Percentiles rank a stretch among this genome's conserved stretches.
These are phyloP conservation scores for Farysia itapuensis DNA, from an alignment of 1,284 basidiomycete genomes.

Conservation along the genomic window DNA sequence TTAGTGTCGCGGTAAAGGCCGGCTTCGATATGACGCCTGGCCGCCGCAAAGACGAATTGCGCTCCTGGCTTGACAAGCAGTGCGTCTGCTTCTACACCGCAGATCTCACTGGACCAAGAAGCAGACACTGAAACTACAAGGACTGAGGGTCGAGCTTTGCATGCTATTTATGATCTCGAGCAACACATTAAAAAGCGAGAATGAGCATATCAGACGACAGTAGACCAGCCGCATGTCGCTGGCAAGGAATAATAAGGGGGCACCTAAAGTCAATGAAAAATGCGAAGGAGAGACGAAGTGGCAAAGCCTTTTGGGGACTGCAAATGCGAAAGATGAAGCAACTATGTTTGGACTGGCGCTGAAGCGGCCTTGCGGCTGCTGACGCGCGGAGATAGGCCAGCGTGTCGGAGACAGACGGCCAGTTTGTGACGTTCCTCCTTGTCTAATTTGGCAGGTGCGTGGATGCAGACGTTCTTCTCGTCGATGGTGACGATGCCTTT, in stretches of 20 bases:
- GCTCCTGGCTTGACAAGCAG: conserved; percentile 25
- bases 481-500: conserved; percentile 20
- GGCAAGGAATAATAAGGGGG: too few species aligned
- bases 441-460: conserved; percentile 19
- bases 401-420: conserved; percentile 7
- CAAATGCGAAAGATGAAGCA: too few species aligned
- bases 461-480: conserved; percentile 20
- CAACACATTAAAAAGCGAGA: too few species aligned
- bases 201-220: too few species aligned
- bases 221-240: too few species aligned
- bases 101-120: conserved; percentile 13
- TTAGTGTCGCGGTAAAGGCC: conserved; percentile 14
- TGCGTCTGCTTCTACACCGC: conserved; percentile 27
- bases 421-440: conserved; percentile 16
- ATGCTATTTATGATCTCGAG: too few species aligned
- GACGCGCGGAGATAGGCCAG: conserved; percentile 2
- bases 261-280: too few species aligned
- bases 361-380: not conserved
- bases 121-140: conserved; percentile 10
- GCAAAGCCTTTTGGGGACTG: too few species aligned
- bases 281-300: too few species aligned
- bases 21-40: conserved; percentile 11
- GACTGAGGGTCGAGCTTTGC: too few species aligned
- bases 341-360: too few species aligned
- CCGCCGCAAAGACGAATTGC: conserved; percentile 19